Percentiles rank a stretch among this genome's conserved stretches.
phyloP scores from a whole-genome alignment of 768 basidiomycete species.

The Coprinellus aureogranulatus region DNA sequence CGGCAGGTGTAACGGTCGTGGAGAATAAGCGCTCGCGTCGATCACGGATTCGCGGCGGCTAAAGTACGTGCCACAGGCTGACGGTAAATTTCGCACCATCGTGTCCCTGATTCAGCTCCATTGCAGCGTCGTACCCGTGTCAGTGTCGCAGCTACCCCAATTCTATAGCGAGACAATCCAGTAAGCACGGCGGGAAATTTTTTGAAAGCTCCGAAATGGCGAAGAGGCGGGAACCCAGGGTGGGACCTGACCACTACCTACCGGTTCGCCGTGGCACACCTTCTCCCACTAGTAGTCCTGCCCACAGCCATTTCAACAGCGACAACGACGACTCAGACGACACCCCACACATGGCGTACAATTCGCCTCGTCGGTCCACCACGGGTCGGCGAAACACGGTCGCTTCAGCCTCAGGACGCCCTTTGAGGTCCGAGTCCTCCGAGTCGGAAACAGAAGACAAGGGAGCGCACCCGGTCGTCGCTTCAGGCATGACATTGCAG shows the following conservation, averaged over 20 bases:
- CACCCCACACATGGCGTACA: background rate
- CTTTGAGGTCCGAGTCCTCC: background rate
- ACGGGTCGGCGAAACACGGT: background rate
- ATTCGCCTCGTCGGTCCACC: background rate
- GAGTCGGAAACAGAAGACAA: background rate
- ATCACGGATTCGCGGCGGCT: too few species aligned
- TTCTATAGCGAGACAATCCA: background rate
- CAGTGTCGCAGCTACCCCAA: background rate
- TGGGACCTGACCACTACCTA: background rate
- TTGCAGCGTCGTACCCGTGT: background rate
- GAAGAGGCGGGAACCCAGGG: too few species aligned
- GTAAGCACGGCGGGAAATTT: too few species aligned
- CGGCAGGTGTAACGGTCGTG: background rate
- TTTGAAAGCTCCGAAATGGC: too few species aligned
- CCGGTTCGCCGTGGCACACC: background rate
- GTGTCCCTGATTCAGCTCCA: background rate
- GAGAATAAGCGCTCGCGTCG: background rate
- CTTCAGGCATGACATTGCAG: background rate
- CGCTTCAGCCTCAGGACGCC: background rate
- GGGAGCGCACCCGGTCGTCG: background rate
- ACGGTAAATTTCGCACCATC: background rate
- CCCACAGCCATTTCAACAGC: conserved; percentile 4
- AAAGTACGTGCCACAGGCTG: background rate
- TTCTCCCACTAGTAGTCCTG: background rate
- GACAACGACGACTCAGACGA: background rate